A percentile compares a stretch with the other conserved stretches of the same genome.
Conservation (phyloP, 2,329 filamentous ascomycete species). For the Penicillium sclerotigenum region DNA sequence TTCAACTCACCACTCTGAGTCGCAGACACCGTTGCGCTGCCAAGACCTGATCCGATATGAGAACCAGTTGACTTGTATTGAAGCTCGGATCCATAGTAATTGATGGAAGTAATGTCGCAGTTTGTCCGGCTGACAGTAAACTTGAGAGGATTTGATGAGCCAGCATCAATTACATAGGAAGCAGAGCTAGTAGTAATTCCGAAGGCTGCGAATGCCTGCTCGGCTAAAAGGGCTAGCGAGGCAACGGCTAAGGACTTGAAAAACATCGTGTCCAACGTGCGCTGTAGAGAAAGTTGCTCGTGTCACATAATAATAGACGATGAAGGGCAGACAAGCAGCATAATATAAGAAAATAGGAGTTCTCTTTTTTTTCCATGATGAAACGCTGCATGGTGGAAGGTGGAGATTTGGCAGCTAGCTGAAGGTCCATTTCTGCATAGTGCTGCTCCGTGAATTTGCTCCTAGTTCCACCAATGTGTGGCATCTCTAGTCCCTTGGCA, state of each 20-base stretch:
- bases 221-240: constrained; percentile 21
- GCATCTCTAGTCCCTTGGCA: not conserved
- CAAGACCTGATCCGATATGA: constrained; percentile 60
- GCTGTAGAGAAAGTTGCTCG: not conserved
- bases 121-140: constrained; percentile 53
- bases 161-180: constrained; percentile 49
- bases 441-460: not conserved
- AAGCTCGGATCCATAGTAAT: constrained; percentile 57
- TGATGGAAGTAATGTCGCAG: constrained; percentile 64
- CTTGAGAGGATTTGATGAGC: constrained; percentile 49
- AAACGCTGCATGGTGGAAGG: constrained; percentile 11
- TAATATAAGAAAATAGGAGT: too few relatives aligned
- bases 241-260: constrained; percentile 16
- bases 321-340: not conserved
- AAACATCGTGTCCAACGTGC: constrained; percentile 13
- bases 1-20: constrained; percentile 33
- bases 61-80: constrained; percentile 53
- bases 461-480: constrained; percentile 17
- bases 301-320: not conserved
- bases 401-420: constrained; percentile 9
- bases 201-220: constrained; percentile 27
- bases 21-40: constrained; percentile 55
- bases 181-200: constrained; percentile 23
- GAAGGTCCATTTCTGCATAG: not conserved
- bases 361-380: too few relatives aligned